These are phyloP conservation scores for Thermochaetoides thermophila DNA, from an alignment of 495 filamentous ascomycete species.

Conservation along the genomic window DNA sequence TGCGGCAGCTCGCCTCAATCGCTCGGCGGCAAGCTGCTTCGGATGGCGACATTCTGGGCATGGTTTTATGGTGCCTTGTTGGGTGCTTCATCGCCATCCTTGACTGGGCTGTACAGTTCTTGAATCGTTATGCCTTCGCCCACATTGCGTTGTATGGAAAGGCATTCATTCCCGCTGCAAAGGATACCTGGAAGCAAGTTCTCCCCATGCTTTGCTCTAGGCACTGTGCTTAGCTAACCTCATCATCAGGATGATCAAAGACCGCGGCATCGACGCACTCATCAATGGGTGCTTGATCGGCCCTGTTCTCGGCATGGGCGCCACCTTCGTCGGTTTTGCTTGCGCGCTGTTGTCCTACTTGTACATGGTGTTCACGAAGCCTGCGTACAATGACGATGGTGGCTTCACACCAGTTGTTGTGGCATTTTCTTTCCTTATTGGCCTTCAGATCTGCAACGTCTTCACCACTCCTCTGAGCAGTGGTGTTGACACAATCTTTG, in stretches of 20 bases:
- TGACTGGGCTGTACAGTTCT: constrained; percentile 69
- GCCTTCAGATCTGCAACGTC: constrained; percentile 73
- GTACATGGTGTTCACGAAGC: constrained; percentile 62
- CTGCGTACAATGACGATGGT: constrained; percentile 57
- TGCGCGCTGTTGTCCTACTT: constrained; percentile 71
- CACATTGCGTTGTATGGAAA: constrained; percentile 89
- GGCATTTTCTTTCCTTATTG: constrained; percentile 72
- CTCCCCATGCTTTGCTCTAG: too few species aligned
- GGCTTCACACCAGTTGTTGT: constrained; percentile 51
- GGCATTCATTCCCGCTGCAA: constrained; percentile 67
- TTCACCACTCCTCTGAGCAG: constrained; percentile 70
- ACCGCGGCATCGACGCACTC: constrained; percentile 79
- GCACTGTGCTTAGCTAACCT: too few species aligned
- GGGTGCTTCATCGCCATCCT: constrained; percentile 63
- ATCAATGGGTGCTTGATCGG: constrained; percentile 84
- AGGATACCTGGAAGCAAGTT: constrained; percentile 62
- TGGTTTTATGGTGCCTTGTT: constrained; percentile 54
- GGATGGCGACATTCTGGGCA: constrained; percentile 53
- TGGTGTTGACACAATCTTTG: constrained; percentile 70
- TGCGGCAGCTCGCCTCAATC: constrained; percentile 62
- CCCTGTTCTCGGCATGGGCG: constrained; percentile 79
- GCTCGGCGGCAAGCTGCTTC: constrained; percentile 48
- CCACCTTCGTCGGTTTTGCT: constrained; percentile 67
- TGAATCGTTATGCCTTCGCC: constrained; percentile 76
- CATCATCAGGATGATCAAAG: constrained; percentile 54